Evolutionary conservation across 2,329 filamentous ascomycete species (phyloP).

Genomic region (Cladobotryum protrusum): DNA sequence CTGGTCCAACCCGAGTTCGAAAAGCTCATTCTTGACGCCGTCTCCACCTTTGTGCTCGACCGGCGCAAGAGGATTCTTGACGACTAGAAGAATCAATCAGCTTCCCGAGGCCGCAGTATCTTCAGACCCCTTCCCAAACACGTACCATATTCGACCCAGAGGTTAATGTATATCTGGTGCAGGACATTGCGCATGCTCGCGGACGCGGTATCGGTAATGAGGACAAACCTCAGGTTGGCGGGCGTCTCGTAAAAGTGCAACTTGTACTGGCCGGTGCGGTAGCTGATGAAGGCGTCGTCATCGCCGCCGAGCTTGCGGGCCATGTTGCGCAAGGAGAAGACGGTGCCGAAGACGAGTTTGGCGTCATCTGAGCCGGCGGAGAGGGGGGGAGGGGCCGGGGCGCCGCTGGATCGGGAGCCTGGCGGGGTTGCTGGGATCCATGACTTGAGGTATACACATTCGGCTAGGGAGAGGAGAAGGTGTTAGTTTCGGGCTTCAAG

Average conservation of each 20-base stretch:
- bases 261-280: slow-evolving; percentile 91
- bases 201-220: slow-evolving; percentile 86
- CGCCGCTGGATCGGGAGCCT: slow-evolving; percentile 10
- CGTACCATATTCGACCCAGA: slow-evolving; percentile 91
- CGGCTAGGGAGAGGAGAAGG: slow-evolving; percentile 52
- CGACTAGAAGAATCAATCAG: slow-evolving; percentile 33
- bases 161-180: slow-evolving; percentile 97
- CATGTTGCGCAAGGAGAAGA: slow-evolving; percentile 96
- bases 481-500: slow-evolving; percentile 11
- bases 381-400: slow-evolving; percentile 4
- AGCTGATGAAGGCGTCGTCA: slow-evolving; percentile 92
- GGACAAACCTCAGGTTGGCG: slow-evolving; percentile 90
- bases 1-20: slow-evolving; percentile 67
- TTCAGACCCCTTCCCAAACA: neutral
- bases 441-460: slow-evolving; percentile 91
- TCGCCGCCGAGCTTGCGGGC: slow-evolving; percentile 88
- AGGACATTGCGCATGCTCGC: slow-evolving; percentile 89
- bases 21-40: slow-evolving; percentile 65
- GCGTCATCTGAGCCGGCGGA: slow-evolving; percentile 65
- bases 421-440: slow-evolving; percentile 54
- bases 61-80: slow-evolving; percentile 64
- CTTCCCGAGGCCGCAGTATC: neutral
- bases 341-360: slow-evolving; percentile 93
- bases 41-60: slow-evolving; percentile 63
- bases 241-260: slow-evolving; percentile 99